phyloP scores from a whole-genome alignment of 306 rosid species.

The Nissolia schottii region DNA sequence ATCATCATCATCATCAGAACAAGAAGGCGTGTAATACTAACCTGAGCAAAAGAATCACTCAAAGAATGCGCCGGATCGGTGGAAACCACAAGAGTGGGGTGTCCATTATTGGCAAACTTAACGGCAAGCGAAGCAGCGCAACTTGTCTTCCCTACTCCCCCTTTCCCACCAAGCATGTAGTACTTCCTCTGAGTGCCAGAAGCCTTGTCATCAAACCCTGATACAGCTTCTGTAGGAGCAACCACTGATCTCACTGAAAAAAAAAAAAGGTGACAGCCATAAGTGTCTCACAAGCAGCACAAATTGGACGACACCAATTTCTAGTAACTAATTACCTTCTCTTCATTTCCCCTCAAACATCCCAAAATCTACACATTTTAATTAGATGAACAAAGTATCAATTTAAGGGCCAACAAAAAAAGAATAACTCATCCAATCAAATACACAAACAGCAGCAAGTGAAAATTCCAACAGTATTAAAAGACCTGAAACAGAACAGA shows the following conservation, averaged over 20 bases:
- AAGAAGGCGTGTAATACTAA: constrained; percentile 11
- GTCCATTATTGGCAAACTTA: constrained; percentile 90
- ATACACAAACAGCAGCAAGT: too few species aligned
- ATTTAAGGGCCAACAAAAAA: background rate
- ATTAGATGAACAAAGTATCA: background rate
- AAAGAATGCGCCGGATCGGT: constrained; percentile 98
- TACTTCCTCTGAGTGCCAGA: constrained; percentile 69
- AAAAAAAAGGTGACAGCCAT: background rate
- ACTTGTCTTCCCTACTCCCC: constrained; percentile 93
- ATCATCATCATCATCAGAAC: constrained; percentile 11
- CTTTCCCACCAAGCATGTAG: constrained; percentile 89
- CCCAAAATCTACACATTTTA: too few species aligned
- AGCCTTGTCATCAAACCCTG: constrained; percentile 80
- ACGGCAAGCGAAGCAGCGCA: constrained; percentile 93
- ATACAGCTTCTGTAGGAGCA: constrained; percentile 60
- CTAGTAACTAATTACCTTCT: background rate
- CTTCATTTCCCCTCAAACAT: background rate
- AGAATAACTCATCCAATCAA: background rate
- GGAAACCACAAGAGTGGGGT: constrained; percentile 93
- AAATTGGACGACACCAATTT: background rate
- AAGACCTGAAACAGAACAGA: background rate
- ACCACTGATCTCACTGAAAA: constrained; percentile 77
- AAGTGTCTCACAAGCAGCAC: background rate
- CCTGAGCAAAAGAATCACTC: constrained; percentile 99
- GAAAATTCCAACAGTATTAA: background rate